Base-by-base conservation (phyloP, 2,329 filamentous ascomycete species). In the Colletotrichum lentis region DNA sequence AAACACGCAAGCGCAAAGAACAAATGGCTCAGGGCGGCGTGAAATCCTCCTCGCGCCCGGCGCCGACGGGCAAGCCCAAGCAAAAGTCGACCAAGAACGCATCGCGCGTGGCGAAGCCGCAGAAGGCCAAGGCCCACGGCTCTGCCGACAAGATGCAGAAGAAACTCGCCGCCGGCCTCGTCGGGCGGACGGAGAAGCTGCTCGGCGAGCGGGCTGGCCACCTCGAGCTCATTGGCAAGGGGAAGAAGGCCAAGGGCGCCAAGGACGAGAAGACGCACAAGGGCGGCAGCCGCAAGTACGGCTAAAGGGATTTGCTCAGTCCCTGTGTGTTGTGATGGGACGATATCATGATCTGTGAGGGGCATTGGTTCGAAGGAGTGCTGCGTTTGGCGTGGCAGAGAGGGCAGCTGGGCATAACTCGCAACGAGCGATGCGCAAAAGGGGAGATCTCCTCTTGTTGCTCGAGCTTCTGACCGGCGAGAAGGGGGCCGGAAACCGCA, bases 181-280 rank as follows among this genome's bases (percentile, higher is more conserved):
- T 80, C 50, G 80, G 79, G 66, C 81, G 82, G 78, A 89, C 86
- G 39, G 86, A 89, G 80, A 80, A 81, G 70, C 79, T 88, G 74
- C 80, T 89, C 47, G 86, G 86, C 68, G 85, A 88, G 79, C 79
- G 86, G 10, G 86, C 85, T 5, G 86, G 86, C 0, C 86, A 89
- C 67, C 76, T 89, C 27, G 86, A 89, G 79, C 74, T 88, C 70
- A 86, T 88, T 69, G 86, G 85, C 39, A 82, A 85, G 77, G 83
- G 83, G 11, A 85, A 86, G 76, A 86, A 84, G 76, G 76, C 73
- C 6, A 67, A 64, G 64, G 50, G 50, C 22, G 76, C 74, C 52
- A 80, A 79, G 75, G 81, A 77, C 73, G 68, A 75, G 58, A 78
- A 78, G 54, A 77, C 75, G 37, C 67, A 74, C 57, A 81, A 81